Evolutionary conservation across 768 basidiomycete genomes (phyloP).

Genomic region (Tricholoma flavovirens): DNA sequence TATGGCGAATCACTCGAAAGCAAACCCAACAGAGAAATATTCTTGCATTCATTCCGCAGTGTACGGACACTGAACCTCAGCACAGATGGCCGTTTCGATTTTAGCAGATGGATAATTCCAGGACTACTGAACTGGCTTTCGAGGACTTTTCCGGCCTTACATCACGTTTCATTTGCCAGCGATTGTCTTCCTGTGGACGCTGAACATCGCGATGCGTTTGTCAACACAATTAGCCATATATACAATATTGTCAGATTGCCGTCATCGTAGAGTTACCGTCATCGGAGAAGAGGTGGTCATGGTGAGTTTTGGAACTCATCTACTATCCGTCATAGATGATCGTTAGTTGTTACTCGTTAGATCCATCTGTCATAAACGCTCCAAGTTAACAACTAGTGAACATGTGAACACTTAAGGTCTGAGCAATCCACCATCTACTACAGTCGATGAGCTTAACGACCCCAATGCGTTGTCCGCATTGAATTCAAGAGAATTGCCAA

Average conservation of each 20-base stretch:
- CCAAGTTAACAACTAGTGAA: neutral
- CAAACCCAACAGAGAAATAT: neutral
- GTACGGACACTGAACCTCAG: slow-evolving; percentile 11
- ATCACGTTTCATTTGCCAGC: slow-evolving; percentile 10
- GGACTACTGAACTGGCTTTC: slow-evolving; percentile 16
- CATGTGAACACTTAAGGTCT: neutral
- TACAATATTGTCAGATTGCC: slow-evolving; percentile 12
- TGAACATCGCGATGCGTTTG: neutral
- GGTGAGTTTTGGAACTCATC: neutral
- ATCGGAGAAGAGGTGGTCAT: slow-evolving; percentile 5
- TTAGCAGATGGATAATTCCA: slow-evolving; percentile 17
- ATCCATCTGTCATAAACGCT: neutral
- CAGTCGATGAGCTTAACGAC: too few species aligned
- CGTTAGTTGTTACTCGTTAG: neutral
- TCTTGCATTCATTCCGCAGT: neutral
- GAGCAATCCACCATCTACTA: neutral
- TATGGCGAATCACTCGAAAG: neutral
- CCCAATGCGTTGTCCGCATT: too few species aligned
- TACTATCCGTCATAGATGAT: neutral
- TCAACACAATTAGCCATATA: slow-evolving; percentile 5
- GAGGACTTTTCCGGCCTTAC: slow-evolving; percentile 11
- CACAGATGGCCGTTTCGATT: slow-evolving; percentile 17
- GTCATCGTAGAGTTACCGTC: too few species aligned
- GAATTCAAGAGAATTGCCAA: too few species aligned
- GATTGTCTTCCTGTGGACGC: slow-evolving; percentile 11